A percentile compares a stretch with the other conserved stretches of the same genome.
Evolutionary conservation across 208 protist species (phyloP).

Genomic region (Trichomonas vaginalis): DNA sequence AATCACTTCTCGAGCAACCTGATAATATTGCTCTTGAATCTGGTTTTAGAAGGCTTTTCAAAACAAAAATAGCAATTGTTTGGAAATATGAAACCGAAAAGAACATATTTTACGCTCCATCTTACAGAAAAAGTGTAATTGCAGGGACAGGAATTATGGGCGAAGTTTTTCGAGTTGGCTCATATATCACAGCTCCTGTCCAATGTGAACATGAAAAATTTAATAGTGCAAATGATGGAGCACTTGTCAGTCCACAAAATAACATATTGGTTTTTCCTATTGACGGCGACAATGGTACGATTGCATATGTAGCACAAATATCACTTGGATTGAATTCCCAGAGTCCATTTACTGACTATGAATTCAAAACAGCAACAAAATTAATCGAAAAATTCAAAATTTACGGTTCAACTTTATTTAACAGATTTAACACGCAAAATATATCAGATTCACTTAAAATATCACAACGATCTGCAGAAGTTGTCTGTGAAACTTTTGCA

Average conservation of each 20-base stretch:
- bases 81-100: neutral
- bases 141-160: neutral
- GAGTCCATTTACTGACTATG: neutral
- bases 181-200: neutral
- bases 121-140: neutral
- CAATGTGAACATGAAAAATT: neutral
- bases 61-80: neutral
- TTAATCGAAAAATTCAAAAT: neutral
- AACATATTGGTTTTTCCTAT: neutral
- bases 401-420: neutral
- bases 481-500: neutral
- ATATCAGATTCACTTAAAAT: neutral
- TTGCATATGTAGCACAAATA: neutral
- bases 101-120: neutral
- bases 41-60: neutral
- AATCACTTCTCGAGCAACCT: neutral
- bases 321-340: neutral
- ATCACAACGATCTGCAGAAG: neutral
- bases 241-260: neutral
- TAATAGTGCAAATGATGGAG: neutral
- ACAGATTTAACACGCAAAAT: neutral
- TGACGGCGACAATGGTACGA: neutral
- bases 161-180: neutral
- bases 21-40: neutral
- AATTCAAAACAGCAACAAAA: neutral